These are phyloP conservation scores for Tetradesmus lagerheimii DNA, from an alignment of 139 green algal genomes.

Conservation along the genomic window DNA sequence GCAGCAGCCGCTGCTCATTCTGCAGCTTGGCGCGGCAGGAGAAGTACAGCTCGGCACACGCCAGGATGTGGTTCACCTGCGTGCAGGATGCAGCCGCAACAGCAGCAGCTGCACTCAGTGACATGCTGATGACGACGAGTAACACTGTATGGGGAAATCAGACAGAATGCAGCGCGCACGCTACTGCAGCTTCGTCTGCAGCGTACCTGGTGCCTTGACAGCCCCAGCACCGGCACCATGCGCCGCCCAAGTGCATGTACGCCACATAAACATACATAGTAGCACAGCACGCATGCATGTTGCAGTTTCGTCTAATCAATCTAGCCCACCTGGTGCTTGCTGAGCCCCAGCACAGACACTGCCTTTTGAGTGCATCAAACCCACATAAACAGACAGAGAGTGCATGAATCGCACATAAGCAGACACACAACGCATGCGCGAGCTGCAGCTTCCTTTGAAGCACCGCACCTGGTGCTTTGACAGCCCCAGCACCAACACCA, in stretches of 20 bases:
- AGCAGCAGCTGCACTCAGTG: neutral
- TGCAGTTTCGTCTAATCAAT: neutral
- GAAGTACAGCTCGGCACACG: conserved; percentile 38
- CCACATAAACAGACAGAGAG: too few species aligned
- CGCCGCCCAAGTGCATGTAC: neutral
- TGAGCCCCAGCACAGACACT: conserved; percentile 10
- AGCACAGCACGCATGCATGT: neutral
- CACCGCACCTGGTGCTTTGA: conserved; percentile 20
- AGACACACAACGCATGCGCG: too few species aligned
- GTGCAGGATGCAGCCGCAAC: neutral
- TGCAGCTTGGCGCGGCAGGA: neutral
- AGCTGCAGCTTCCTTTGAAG: too few species aligned
- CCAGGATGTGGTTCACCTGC: conserved; percentile 35
- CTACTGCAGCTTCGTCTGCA: too few species aligned
- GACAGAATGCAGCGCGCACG: too few species aligned
- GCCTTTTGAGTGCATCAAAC: neutral
- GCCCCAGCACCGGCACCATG: neutral
- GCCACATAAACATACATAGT: neutral
- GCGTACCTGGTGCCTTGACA: conserved; percentile 17
- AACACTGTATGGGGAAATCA: too few species aligned
- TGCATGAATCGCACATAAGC: too few species aligned
- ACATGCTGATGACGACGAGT: neutral
- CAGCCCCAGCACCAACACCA: conserved; percentile 5
- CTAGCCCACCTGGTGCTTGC: conserved; percentile 16
- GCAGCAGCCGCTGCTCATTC: conserved; percentile 18